These are phyloP conservation scores for Ophioceras dolichostomum DNA, from an alignment of 2,329 filamentous ascomycete species.

Conservation along the genomic window DNA sequence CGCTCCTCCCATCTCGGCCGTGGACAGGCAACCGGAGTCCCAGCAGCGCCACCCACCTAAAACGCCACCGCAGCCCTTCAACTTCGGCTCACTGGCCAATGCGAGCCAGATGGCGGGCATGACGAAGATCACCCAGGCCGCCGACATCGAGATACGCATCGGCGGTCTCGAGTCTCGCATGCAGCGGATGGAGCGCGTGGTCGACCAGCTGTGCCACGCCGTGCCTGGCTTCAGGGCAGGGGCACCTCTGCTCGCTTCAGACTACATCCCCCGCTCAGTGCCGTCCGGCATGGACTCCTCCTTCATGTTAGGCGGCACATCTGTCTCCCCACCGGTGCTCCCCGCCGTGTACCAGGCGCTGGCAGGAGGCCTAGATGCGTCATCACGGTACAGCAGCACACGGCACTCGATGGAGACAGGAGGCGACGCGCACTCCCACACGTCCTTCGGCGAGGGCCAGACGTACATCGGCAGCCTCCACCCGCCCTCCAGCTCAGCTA, in stretches of 20 bases:
- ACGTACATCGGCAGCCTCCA: slow-evolving; percentile 31
- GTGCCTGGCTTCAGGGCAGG: slow-evolving; percentile 24
- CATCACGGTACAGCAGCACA: slow-evolving; percentile 21
- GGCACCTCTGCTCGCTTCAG: slow-evolving; percentile 13
- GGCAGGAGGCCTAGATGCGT: slow-evolving; percentile 5
- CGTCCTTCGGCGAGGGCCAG: slow-evolving; percentile 33
- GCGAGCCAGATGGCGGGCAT: slow-evolving; percentile 36
- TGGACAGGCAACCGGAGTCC: slow-evolving; percentile 13
- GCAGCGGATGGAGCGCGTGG: slow-evolving; percentile 37
- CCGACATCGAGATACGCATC: slow-evolving; percentile 40
- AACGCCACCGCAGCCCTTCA: slow-evolving; percentile 37
- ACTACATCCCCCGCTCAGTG: slow-evolving; percentile 12
- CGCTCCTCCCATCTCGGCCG: slow-evolving; percentile 18
- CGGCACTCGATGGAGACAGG: slow-evolving; percentile 23
- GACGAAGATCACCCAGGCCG: slow-evolving; percentile 46
- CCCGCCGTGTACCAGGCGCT: slow-evolving; percentile 13
- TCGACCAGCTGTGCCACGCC: slow-evolving; percentile 35
- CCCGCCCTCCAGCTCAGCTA: slow-evolving; percentile 18
- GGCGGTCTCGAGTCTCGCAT: slow-evolving; percentile 37
- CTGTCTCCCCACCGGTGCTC: no score
- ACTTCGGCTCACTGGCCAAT: slow-evolving; percentile 31
- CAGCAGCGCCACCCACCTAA: slow-evolving; percentile 15
- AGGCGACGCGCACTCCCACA: slow-evolving; percentile 18
- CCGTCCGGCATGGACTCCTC: slow-evolving; percentile 6
- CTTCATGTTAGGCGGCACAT: background rate